Percentiles rank a stretch among this genome's conserved stretches.
Evolutionary conservation across 108 stramenopile genomes (phyloP).

Genomic region (Cyclotella baltica): DNA sequence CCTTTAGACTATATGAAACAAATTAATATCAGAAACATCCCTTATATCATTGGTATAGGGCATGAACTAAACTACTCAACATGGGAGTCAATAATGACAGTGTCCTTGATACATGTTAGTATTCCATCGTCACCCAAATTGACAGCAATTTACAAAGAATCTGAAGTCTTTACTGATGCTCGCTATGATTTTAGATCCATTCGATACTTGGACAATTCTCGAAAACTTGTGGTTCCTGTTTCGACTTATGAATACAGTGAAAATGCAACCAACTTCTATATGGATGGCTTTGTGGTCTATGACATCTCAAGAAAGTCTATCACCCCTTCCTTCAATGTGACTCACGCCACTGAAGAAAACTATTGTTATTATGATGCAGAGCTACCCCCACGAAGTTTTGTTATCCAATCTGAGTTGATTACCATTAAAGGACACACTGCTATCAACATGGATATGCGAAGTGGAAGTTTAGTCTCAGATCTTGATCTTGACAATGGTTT

Average conservation of each 20-base stretch:
- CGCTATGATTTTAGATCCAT: not conserved
- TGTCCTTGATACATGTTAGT: constrained; percentile 19
- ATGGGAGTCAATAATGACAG: not conserved
- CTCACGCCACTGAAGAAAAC: not conserved
- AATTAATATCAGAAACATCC: not conserved
- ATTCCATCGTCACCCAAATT: constrained; percentile 9
- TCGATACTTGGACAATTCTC: not conserved
- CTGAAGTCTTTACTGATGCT: not conserved
- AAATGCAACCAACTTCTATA: not conserved
- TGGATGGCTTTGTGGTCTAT: constrained; percentile 14
- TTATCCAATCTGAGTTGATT: constrained; percentile 5
- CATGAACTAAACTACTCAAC: not conserved
- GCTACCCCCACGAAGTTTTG: constrained; percentile 13
- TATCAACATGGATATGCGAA: constrained; percentile 3
- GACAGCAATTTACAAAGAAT: not conserved
- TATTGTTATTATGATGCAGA: constrained; percentile 10
- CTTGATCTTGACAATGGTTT: constrained; percentile 21
- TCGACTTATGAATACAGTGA: not conserved
- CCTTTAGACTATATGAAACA: constrained; percentile 2
- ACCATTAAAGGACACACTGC: constrained; percentile 20
- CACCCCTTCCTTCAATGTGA: not conserved
- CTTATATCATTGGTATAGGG: constrained; percentile 16
- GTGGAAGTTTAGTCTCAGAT: not conserved
- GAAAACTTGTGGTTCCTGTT: not conserved
- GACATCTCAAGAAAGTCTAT: not conserved